Conservation (phyloP, 1,139 yeast genomes). For the Scheffersomyces parashehatae region DNA sequence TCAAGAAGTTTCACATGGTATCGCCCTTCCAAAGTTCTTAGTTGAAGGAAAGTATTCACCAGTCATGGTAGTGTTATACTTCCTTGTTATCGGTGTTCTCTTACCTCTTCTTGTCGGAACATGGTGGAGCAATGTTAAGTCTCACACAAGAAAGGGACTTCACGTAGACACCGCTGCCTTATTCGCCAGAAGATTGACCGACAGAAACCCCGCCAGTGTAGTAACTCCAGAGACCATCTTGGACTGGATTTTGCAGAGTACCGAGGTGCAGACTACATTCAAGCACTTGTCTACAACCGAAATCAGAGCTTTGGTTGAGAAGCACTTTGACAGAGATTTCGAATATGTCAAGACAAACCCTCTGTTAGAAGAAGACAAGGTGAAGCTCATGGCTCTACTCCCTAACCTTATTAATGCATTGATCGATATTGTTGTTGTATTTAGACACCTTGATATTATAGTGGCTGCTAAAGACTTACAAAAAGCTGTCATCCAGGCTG, state of each 20-base stretch:
- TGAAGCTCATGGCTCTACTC: slow-evolving; percentile 60
- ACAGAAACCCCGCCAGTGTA: slow-evolving; percentile 76
- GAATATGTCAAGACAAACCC: slow-evolving; percentile 18
- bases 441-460: slow-evolving; percentile 71
- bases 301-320: slow-evolving; percentile 51
- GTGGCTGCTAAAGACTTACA: slow-evolving; percentile 64
- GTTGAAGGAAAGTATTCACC: slow-evolving; percentile 83
- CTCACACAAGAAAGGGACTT: slow-evolving; percentile 80
- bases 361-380: slow-evolving; percentile 42
- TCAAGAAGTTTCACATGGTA: slow-evolving; percentile 91
- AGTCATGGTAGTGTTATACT: slow-evolving; percentile 62
- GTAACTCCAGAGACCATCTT: slow-evolving; percentile 62
- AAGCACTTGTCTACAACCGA: slow-evolving; percentile 43
- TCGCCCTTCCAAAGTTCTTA: slow-evolving; percentile 90
- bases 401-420: slow-evolving; percentile 72
- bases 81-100: slow-evolving; percentile 70
- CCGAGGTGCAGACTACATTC: slow-evolving; percentile 55
- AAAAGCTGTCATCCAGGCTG: slow-evolving; percentile 78
- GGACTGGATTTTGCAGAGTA: slow-evolving; percentile 61
- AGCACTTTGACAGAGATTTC: slow-evolving; percentile 58
- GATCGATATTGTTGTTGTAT: slow-evolving; percentile 77
- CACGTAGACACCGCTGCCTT: slow-evolving; percentile 79
- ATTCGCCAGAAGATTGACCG: slow-evolving; percentile 63
- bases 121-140: slow-evolving; percentile 89
- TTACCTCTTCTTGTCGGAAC: slow-evolving; percentile 77